Base-by-base conservation (phyloP, 805 yeast species). In the Sugiyamaella smithiae region DNA sequence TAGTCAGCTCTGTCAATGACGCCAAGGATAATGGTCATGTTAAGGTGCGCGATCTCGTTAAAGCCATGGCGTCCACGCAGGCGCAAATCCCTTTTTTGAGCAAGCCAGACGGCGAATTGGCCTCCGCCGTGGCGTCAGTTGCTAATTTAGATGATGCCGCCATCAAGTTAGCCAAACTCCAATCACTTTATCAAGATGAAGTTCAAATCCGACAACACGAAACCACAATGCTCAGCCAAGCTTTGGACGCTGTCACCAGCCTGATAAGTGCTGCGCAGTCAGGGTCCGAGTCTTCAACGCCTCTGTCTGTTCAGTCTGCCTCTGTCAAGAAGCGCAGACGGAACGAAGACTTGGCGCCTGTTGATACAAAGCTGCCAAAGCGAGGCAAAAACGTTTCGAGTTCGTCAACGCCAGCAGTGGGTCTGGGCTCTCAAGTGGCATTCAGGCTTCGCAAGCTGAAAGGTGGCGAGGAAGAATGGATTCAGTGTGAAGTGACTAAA, bases 401-500 rank as follows among this genome's bases (percentile, higher is more conserved):
- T 35, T 49, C 11, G 29, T 20, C 31, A 8, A 17, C 20, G n/a
- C 17, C 36, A 28, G 19, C 14, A 17, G 20, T 25, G 14, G 12
- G 12, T 17, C 37, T 45, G 9, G 90, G 91, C 0, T 78, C 93
- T 0, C 95, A 87, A 57, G 97, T 93, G 0, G 98, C 97, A 1
- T 91, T 84, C 69, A 82, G 84, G 62, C 76, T 89, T 20, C 64
- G 69, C 17, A 59, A 58, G 47, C 82, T 78, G 58, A 74, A 84
- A 33, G 84, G 82, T 41, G 74, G 79, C n/a, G 90, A 84, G 43
- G 78, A 78, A 11, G 98, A 91, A 63, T 93, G 99, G 99, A 88
- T 93, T 57, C 96, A 88, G 64, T 93, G 99, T 69, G 88, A 85
- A 60, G 95, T 93, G 12, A 77, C 83, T 23, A 81, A 79, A 56